A percentile compares a stretch with the other conserved stretches of the same genome.
Evolutionary conservation across 2,329 filamentous ascomycete genomes (phyloP).

Genomic region (Calonectria hawksworthii): DNA sequence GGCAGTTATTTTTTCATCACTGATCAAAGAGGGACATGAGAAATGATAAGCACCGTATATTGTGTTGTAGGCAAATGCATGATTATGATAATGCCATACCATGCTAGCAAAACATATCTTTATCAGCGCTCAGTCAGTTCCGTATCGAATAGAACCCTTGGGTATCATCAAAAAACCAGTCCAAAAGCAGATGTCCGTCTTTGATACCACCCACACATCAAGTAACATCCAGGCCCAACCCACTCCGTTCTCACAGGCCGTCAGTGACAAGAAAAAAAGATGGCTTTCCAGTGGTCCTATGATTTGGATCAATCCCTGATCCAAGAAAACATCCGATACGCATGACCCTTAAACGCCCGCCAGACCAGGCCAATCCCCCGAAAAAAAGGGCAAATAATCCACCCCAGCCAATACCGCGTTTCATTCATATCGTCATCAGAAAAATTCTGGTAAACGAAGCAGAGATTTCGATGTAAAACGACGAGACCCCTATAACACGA

Average conservation of each 20-base stretch:
- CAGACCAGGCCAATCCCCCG: constrained; percentile 13
- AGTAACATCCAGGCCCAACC: constrained; percentile 37
- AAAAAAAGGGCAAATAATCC: constrained; percentile 1
- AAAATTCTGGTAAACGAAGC: constrained; percentile 29
- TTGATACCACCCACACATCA: constrained; percentile 46
- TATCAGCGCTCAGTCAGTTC: constrained; percentile 33
- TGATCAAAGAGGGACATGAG: background rate
- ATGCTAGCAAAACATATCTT: constrained; percentile 29
- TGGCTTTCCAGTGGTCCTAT: constrained; percentile 22
- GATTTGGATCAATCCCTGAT: constrained; percentile 17
- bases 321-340: constrained; percentile 29
- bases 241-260: constrained; percentile 21
- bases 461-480: constrained; percentile 41
- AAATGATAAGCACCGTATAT: constrained; percentile 6
- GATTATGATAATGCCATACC: constrained; percentile 18
- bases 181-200: constrained; percentile 46
- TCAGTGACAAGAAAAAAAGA: constrained; percentile 20
- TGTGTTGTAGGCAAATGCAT: constrained; percentile 22
- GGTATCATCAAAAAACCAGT: constrained; percentile 52
- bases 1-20: background rate
- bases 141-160: constrained; percentile 44
- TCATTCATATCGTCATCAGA: constrained; percentile 26
- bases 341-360: constrained; percentile 30
- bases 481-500: constrained; percentile 35
- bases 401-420: constrained; percentile 4